These are phyloP conservation scores for Microdochium bolleyi DNA, from an alignment of 2,329 filamentous ascomycete species.

Conservation along the genomic window DNA sequence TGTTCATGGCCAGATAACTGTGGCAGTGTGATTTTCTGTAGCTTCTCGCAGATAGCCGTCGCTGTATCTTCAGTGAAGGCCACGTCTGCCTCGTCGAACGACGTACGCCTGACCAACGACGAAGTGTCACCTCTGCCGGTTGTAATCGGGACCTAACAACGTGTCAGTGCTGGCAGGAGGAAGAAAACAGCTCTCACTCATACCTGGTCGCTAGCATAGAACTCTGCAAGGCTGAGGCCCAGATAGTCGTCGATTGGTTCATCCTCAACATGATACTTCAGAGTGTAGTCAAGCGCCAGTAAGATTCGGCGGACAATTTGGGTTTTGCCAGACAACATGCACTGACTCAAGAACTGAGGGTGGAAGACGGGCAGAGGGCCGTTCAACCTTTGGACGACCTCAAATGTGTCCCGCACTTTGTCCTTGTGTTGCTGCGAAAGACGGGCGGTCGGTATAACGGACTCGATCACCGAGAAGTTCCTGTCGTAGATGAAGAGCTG, in stretches of 20 bases:
- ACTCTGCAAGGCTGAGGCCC: constrained; percentile 53
- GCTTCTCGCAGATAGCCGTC: constrained; percentile 61
- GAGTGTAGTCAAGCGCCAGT: constrained; percentile 60
- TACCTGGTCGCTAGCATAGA: constrained; percentile 35
- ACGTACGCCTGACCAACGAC: constrained; percentile 27
- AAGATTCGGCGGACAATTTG: constrained; percentile 65
- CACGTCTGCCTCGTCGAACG: constrained; percentile 46
- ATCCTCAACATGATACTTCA: constrained; percentile 79
- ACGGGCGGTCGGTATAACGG: constrained; percentile 44
- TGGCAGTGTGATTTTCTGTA: constrained; percentile 67
- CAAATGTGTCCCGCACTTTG: constrained; percentile 63
- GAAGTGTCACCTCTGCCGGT: constrained; percentile 19
- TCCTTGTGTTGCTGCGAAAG: constrained; percentile 35
- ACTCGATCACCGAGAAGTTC: constrained; percentile 56
- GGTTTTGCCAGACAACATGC: constrained; percentile 73
- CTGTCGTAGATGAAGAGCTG: constrained; percentile 83
- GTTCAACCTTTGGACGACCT: constrained; percentile 76
- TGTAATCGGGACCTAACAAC: not conserved
- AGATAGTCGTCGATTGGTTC: constrained; percentile 75
- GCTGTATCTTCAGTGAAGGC: constrained; percentile 67
- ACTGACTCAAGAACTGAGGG: constrained; percentile 82
- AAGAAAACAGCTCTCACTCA: constrained; percentile 6
- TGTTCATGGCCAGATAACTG: constrained; percentile 81
- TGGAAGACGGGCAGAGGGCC: constrained; percentile 86
- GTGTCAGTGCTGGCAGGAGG: not conserved